Evolutionary conservation across 495 filamentous ascomycete species (phyloP).

Genomic region (Xylaria venustula): DNA sequence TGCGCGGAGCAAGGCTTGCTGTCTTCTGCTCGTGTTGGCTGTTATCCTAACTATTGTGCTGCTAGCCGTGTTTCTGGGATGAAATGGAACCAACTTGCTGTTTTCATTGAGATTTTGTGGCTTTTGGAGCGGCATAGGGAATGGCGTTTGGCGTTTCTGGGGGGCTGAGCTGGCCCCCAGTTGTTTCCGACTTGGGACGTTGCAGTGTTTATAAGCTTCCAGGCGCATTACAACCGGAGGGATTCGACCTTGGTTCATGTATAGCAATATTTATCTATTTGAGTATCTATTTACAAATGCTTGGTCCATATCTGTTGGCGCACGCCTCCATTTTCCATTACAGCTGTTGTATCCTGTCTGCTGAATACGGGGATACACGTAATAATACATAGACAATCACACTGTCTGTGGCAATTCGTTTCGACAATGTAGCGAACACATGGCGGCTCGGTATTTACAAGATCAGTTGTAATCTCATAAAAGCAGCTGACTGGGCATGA

Average conservation of each 20-base stretch:
- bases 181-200: background rate
- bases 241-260: background rate
- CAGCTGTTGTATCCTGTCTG: too few relatives aligned
- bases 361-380: too few relatives aligned
- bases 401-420: too few relatives aligned
- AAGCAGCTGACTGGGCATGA: too few relatives aligned
- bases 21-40: constrained; percentile 84
- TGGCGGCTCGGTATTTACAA: too few relatives aligned
- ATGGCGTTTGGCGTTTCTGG: constrained; percentile 8
- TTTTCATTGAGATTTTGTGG: background rate
- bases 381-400: too few relatives aligned
- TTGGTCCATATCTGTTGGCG: too few relatives aligned
- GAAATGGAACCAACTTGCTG: constrained; percentile 8
- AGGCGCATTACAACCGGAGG: background rate
- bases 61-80: constrained; percentile 75
- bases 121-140: background rate
- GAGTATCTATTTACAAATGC: background rate
- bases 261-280: background rate
- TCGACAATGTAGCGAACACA: too few relatives aligned
- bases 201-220: background rate
- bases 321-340: too few relatives aligned
- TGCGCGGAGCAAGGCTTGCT: constrained; percentile 88
- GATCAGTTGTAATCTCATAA: too few relatives aligned
- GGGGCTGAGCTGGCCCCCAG: background rate
- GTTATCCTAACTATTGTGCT: constrained; percentile 87